A percentile compares a stretch with the other conserved stretches of the same genome.
Evolutionary conservation across 768 basidiomycete genomes (phyloP).

Genomic region (Boletus subcaerulescens): DNA sequence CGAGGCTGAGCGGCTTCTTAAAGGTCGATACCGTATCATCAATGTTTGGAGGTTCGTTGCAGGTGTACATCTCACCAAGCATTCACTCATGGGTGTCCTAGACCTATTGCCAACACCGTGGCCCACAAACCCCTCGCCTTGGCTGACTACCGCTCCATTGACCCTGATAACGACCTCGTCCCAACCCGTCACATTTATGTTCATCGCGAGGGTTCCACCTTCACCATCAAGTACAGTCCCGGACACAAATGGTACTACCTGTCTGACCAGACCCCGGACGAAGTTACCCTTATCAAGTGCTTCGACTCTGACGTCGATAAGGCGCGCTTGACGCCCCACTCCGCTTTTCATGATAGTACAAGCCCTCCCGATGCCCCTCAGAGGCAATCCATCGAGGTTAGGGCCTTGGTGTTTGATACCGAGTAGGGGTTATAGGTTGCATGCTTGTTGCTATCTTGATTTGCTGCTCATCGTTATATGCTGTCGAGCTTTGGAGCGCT

Average conservation of each 20-base stretch:
- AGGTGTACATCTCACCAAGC: too few relatives aligned
- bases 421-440: conserved; percentile 24
- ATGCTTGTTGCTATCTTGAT: background rate
- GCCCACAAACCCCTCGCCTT: conserved; percentile 41
- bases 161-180: conserved; percentile 37
- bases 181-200: conserved; percentile 37
- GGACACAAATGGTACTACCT: conserved; percentile 41
- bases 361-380: conserved; percentile 36
- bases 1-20: conserved; percentile 41
- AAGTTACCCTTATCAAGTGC: conserved; percentile 43
- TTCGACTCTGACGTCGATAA: conserved; percentile 41
- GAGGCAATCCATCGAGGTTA: conserved; percentile 44
- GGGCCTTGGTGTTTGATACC: conserved; percentile 41
- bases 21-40: conserved; percentile 42
- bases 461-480: background rate
- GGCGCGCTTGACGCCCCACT: conserved; percentile 42
- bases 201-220: conserved; percentile 34
- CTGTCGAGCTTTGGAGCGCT: too few relatives aligned
- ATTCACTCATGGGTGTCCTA: conserved; percentile 2
- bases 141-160: conserved; percentile 39
- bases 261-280: conserved; percentile 38
- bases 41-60: conserved; percentile 42
- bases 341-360: conserved; percentile 38
- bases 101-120: conserved; percentile 38
- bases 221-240: conserved; percentile 35